Evolutionary conservation across 257 asterid species (phyloP).

Genomic region (Echites panduratus): DNA sequence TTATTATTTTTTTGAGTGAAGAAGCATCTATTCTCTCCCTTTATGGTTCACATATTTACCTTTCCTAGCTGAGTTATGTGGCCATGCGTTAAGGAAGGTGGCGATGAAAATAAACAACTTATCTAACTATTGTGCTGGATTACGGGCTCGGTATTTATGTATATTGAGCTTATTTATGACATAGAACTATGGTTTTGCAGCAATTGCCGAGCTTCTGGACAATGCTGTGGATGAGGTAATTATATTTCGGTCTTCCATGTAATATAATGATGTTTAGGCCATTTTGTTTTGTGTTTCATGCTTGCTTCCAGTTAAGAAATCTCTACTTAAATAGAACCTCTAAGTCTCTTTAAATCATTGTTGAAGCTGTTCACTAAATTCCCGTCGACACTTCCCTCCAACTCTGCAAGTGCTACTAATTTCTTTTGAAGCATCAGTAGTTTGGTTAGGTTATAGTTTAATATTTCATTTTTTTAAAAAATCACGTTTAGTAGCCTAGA

Average conservation of each 20-base stretch:
- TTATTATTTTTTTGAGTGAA: neutral
- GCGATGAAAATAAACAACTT: neutral
- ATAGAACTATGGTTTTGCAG: slow-evolving; percentile 37
- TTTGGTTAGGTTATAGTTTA: neutral
- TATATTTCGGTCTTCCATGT: neutral
- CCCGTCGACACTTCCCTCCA: neutral
- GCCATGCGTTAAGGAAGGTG: neutral
- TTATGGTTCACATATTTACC: neutral
- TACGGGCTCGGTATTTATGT: neutral
- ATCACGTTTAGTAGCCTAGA: neutral
- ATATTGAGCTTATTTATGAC: slow-evolving; percentile 8
- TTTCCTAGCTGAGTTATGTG: neutral
- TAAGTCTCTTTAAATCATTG: neutral
- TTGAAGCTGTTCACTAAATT: neutral
- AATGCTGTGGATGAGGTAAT: slow-evolving; percentile 95
- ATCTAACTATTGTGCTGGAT: too few species aligned
- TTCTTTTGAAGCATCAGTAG: neutral
- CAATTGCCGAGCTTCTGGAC: slow-evolving; percentile 92
- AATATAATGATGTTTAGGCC: neutral
- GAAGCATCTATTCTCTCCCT: too few species aligned
- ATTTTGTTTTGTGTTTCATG: neutral
- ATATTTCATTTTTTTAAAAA: neutral
- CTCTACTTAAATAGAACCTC: neutral
- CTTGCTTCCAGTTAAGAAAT: neutral
- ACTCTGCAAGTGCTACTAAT: neutral